These are phyloP conservation scores for Backusella circina DNA, from an alignment of 192 early-diverging fungal genomes.

Conservation along the genomic window DNA sequence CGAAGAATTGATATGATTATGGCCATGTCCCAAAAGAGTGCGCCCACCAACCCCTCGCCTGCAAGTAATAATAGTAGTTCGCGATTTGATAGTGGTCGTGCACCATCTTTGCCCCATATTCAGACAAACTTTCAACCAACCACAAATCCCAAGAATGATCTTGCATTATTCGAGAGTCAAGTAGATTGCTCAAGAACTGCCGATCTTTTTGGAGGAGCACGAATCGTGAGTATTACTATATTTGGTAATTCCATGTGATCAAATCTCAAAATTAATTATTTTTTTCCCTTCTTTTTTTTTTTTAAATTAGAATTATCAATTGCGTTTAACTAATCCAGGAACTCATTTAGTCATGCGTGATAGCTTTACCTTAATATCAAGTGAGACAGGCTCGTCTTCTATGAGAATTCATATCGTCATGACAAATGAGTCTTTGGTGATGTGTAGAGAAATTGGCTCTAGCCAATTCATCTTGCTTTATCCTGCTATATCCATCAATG, in stretches of 20 bases:
- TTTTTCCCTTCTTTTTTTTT: too few relatives aligned
- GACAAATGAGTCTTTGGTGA: constrained; percentile 32
- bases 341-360: constrained; percentile 16
- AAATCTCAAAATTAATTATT: neutral
- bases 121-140: constrained; percentile 4
- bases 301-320: constrained; percentile 16
- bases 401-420: constrained; percentile 35
- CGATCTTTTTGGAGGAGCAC: constrained; percentile 49
- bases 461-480: constrained; percentile 39
- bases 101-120: neutral
- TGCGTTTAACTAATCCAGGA: constrained; percentile 14
- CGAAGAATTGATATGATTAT: constrained; percentile 50
- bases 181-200: constrained; percentile 40
- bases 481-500: constrained; percentile 42
- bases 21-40: constrained; percentile 33
- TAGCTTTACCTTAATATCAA: constrained; percentile 18
- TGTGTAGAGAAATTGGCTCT: constrained; percentile 19
- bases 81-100: neutral
- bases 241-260: neutral
- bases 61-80: neutral
- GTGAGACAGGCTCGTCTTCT: constrained; percentile 3
- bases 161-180: constrained; percentile 28
- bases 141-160: neutral
- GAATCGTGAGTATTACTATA: constrained; percentile 36
- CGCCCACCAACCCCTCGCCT: too few relatives aligned